Percentiles rank a stretch among this genome's conserved stretches.
Evolutionary conservation across 2,329 filamentous ascomycete genomes (phyloP).

Genomic region (Nigrospora sphaerica): DNA sequence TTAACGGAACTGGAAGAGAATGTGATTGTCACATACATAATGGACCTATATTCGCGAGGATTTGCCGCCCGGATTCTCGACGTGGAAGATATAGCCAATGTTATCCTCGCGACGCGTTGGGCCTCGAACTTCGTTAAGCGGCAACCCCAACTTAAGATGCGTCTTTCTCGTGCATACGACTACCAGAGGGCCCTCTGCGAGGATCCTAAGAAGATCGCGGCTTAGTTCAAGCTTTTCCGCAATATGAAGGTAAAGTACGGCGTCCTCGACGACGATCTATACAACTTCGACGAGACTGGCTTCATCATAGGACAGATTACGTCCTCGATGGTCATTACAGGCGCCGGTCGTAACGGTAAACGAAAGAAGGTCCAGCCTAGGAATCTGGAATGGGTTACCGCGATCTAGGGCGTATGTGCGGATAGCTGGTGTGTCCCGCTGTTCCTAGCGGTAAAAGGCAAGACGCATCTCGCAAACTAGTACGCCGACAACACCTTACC

Average conservation of each 20-base stretch:
- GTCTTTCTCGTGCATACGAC: not conserved
- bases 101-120: too few relatives aligned
- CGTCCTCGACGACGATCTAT: not conserved
- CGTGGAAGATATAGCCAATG: too few relatives aligned
- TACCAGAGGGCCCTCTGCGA: not conserved
- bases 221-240: not conserved
- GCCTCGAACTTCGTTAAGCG: too few relatives aligned
- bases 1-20: too few relatives aligned
- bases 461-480: conserved; percentile 2
- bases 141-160: not conserved
- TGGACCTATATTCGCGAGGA: too few relatives aligned
- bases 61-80: too few relatives aligned
- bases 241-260: not conserved
- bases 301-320: not conserved
- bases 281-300: conserved; percentile 1
- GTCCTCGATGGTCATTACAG: not conserved
- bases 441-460: conserved; percentile 3
- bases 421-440: conserved; percentile 6
- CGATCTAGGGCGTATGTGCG: conserved; percentile 11
- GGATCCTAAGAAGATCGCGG: not conserved
- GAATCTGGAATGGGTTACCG: conserved; percentile 19
- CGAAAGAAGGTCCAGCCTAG: conserved; percentile 1
- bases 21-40: too few relatives aligned
- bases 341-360: not conserved
- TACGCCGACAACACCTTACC: not conserved